Evolutionary conservation across 495 filamentous ascomycete genomes (phyloP).

Genomic region (Daldinia bambusicola): DNA sequence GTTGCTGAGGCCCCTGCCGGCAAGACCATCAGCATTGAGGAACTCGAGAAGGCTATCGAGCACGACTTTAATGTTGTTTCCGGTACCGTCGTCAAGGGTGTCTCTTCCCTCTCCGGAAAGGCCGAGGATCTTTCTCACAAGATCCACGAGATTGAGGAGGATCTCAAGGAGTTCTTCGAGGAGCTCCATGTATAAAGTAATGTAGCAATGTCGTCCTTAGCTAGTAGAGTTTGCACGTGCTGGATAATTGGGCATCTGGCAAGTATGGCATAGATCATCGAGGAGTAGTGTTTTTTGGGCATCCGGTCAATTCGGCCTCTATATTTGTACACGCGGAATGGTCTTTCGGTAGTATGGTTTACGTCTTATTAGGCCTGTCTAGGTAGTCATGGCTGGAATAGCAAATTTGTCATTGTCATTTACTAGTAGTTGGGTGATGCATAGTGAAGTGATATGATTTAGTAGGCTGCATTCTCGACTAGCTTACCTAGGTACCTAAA

Average conservation of each 20-base stretch:
- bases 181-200: conserved; percentile 59
- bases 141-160: conserved; percentile 67
- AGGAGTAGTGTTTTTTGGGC: conserved; percentile 34
- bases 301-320: conserved; percentile 48
- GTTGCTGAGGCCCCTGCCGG: conserved; percentile 49
- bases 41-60: conserved; percentile 71
- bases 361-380: conserved; percentile 39
- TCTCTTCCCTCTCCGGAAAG: conserved; percentile 58
- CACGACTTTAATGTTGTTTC: conserved; percentile 66
- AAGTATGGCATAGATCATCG: conserved; percentile 31
- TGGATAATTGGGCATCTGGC: conserved; percentile 21
- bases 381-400: conserved; percentile 28
- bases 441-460: background rate
- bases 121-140: conserved; percentile 61
- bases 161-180: conserved; percentile 75
- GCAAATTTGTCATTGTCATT: conserved; percentile 32
- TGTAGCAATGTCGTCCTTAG: conserved; percentile 6
- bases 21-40: conserved; percentile 55
- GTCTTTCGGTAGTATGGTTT: conserved; percentile 39
- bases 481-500: too few relatives aligned
- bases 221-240: conserved; percentile 17
- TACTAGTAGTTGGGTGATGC: background rate
- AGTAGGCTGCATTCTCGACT: too few relatives aligned
- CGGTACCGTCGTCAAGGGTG: conserved; percentile 61
- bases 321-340: conserved; percentile 55